Evolutionary conservation across 345 rosid species (phyloP).

Genomic region (Boechera retrofracta): DNA sequence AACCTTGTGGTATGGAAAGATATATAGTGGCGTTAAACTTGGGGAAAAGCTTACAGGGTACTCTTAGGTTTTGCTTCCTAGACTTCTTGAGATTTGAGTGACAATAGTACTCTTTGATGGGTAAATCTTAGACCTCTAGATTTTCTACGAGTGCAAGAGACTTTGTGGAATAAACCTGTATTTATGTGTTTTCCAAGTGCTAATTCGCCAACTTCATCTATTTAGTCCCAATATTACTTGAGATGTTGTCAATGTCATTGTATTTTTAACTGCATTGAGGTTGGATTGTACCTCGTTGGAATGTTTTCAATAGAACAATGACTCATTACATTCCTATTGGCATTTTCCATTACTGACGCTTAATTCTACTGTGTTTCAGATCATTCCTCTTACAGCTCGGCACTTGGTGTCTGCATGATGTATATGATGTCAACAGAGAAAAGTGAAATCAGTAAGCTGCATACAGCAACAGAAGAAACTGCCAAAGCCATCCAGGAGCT

Average conservation of each 20-base stretch:
- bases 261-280: not conserved
- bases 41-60: not conserved
- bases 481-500: constrained; percentile 69
- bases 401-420: constrained; percentile 78
- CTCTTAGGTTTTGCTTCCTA: constrained; percentile 18
- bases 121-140: not conserved
- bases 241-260: not conserved
- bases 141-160: not conserved
- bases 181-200: constrained; percentile 7
- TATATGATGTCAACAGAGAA: constrained; percentile 81
- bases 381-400: constrained; percentile 59
- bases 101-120: not conserved
- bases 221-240: not conserved
- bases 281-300: not conserved
- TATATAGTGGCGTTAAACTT: not conserved
- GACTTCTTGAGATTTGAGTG: constrained; percentile 6
- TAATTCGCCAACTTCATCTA: not conserved
- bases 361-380: constrained; percentile 49
- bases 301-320: not conserved
- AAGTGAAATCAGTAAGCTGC: constrained; percentile 66
- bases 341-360: not conserved
- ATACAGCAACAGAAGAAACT: constrained; percentile 71
- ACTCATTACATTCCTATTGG: not conserved
- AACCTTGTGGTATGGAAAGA: not conserved
- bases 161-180: not conserved